phyloP scores from a whole-genome alignment of 2,329 filamentous ascomycete species.

The Alternaria tenuissima region DNA sequence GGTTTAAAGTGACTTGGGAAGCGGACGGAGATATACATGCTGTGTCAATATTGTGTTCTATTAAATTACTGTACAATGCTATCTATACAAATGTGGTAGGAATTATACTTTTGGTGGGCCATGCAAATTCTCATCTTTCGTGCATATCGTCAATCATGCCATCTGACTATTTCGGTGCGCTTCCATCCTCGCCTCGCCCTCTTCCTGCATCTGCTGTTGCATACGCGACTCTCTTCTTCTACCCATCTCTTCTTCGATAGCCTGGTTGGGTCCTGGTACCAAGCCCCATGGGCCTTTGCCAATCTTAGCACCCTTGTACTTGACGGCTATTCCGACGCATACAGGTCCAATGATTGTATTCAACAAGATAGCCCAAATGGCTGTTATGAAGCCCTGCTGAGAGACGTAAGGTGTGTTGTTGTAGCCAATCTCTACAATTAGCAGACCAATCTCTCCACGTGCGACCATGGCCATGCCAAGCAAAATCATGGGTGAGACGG shows the following conservation, averaged over 20 bases:
- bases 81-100: background rate
- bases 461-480: slow-evolving; percentile 40
- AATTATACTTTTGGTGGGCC: background rate
- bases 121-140: background rate
- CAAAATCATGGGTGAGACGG: slow-evolving; percentile 18
- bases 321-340: slow-evolving; percentile 32
- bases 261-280: slow-evolving; percentile 15
- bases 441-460: slow-evolving; percentile 39
- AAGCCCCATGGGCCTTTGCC: slow-evolving; percentile 27
- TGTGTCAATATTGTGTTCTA: background rate
- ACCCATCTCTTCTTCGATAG: slow-evolving; percentile 5
- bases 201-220: slow-evolving; percentile 11
- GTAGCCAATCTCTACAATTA: slow-evolving; percentile 41
- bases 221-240: slow-evolving; percentile 3
- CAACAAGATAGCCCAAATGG: slow-evolving; percentile 36
- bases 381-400: slow-evolving; percentile 32
- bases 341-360: slow-evolving; percentile 37
- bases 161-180: slow-evolving; percentile 4
- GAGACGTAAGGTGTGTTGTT: slow-evolving; percentile 38
- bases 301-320: slow-evolving; percentile 29
- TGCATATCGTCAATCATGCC: background rate
- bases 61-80: background rate
- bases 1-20: background rate
- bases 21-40: background rate
- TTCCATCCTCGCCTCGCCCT: slow-evolving; percentile 10